A percentile compares a stretch with the other conserved stretches of the same genome.
phyloP scores from a whole-genome alignment of 352 stramenopile species.

The Phytophthora podocarpi region DNA sequence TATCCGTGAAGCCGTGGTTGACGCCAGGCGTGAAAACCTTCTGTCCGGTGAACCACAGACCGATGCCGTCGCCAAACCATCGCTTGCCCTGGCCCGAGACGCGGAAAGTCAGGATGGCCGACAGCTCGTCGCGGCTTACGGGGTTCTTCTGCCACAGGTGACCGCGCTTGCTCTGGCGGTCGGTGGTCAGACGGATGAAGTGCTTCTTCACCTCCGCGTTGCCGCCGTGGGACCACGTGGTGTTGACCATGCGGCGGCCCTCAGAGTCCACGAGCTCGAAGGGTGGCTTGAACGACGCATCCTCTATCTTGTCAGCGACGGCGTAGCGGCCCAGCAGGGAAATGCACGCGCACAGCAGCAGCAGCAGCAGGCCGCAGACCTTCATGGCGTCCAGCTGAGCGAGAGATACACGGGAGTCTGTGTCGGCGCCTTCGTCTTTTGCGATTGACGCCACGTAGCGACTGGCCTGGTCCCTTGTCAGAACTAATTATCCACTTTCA shows the following conservation, averaged over 20 bases:
- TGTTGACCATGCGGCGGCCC: slow-evolving; percentile 71
- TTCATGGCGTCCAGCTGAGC: slow-evolving; percentile 24
- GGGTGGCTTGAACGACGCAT: slow-evolving; percentile 77
- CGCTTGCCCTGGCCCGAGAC: slow-evolving; percentile 81
- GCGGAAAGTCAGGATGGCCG: slow-evolving; percentile 78
- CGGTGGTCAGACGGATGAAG: slow-evolving; percentile 88
- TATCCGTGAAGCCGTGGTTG: slow-evolving; percentile 82
- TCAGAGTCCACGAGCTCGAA: slow-evolving; percentile 73
- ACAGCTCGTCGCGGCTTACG: slow-evolving; percentile 60
- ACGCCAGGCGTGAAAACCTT: slow-evolving; percentile 55
- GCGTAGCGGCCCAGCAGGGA: slow-evolving; percentile 11
- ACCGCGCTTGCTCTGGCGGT: slow-evolving; percentile 85
- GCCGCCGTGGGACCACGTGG: slow-evolving; percentile 76
- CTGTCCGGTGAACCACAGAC: slow-evolving; percentile 80
- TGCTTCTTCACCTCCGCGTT: slow-evolving; percentile 83
- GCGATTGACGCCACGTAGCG: slow-evolving; percentile 40
- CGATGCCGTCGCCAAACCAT: slow-evolving; percentile 88
- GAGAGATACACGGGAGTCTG: slow-evolving; percentile 1
- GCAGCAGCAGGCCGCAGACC: slow-evolving; percentile 35
- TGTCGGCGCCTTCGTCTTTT: slow-evolving; percentile 1
- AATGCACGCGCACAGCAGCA: slow-evolving; percentile 38
- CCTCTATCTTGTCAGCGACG: slow-evolving; percentile 52
- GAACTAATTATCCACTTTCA: background rate
- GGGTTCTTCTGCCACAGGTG: slow-evolving; percentile 77
- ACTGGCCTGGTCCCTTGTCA: slow-evolving; percentile 2